Evolutionary conservation across 257 asterid genomes (phyloP).

Genomic region (Striga asiatica): DNA sequence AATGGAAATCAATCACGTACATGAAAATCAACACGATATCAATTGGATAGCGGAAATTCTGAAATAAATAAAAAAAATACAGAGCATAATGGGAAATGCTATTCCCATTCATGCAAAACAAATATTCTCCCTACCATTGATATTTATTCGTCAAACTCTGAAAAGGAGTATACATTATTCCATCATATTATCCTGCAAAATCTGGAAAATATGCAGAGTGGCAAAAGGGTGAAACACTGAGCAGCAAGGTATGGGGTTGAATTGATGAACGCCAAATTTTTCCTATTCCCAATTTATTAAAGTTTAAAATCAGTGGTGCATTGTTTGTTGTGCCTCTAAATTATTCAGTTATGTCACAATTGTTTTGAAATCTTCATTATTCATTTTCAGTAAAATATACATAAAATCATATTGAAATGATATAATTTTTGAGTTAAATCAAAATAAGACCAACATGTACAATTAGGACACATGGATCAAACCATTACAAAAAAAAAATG

Average conservation of each 20-base stretch:
- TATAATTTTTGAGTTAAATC: too few relatives aligned
- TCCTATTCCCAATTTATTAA: neutral
- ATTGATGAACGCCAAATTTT: neutral
- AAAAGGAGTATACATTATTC: neutral
- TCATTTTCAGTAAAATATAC: too few relatives aligned
- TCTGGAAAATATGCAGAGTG: neutral
- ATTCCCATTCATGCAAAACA: neutral
- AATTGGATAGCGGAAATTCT: neutral
- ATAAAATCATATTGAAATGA: too few relatives aligned
- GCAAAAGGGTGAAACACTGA: neutral
- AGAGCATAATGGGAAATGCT: neutral
- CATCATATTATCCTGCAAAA: neutral
- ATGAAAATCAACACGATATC: too few relatives aligned
- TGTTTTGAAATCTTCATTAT: too few relatives aligned
- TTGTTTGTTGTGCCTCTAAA: neutral
- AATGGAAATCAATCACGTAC: too few relatives aligned
- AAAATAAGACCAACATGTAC: too few relatives aligned
- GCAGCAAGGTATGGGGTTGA: neutral
- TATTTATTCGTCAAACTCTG: neutral
- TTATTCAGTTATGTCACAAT: too few relatives aligned
- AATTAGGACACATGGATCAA: too few relatives aligned
- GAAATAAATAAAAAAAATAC: neutral
- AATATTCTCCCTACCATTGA: neutral
- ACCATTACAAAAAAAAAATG: too few relatives aligned
- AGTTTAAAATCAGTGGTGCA: neutral